These are phyloP conservation scores for Fonsecaea pedrosoi DNA, from an alignment of 2,329 filamentous ascomycete genomes.

Conservation along the genomic window DNA sequence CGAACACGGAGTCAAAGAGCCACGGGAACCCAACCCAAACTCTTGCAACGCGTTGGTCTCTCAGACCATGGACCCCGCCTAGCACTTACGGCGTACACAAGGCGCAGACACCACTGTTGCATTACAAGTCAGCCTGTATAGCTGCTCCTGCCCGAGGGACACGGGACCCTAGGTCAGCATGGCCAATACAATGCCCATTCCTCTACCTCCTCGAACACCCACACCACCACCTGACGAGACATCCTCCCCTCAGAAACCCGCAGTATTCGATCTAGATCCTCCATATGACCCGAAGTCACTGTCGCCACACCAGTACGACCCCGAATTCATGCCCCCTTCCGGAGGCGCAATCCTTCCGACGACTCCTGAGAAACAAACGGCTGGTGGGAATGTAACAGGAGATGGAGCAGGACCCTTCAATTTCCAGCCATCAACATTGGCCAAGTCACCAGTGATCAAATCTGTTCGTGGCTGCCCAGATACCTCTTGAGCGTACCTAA, in stretches of 20 bases:
- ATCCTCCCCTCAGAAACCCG: constrained; percentile 30
- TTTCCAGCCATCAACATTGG: constrained; percentile 83
- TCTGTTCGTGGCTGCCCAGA: constrained; percentile 63
- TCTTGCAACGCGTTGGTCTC: no score
- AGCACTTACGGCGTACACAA: neutral
- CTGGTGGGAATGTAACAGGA: constrained; percentile 16
- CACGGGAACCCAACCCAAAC: neutral
- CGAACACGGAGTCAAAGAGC: neutral
- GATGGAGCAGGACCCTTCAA: constrained; percentile 73
- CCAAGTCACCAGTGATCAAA: constrained; percentile 73
- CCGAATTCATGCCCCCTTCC: constrained; percentile 24
- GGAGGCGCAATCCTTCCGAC: constrained; percentile 19
- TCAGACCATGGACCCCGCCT: neutral
- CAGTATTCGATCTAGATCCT: constrained; percentile 38
- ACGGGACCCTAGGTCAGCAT: constrained; percentile 8
- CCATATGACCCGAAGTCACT: constrained; percentile 55
- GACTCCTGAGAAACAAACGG: constrained; percentile 26
- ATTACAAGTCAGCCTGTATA: constrained; percentile 11
- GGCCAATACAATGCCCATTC: constrained; percentile 57
- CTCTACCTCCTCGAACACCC: constrained; percentile 67
- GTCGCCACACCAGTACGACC: constrained; percentile 49
- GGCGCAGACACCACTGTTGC: constrained; percentile 4
- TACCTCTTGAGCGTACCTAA: neutral
- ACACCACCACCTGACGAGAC: constrained; percentile 66
- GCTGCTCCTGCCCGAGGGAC: neutral